Evolutionary conservation across 2,329 filamentous ascomycete species (phyloP).

Genomic region (Colletotrichum sp.): DNA sequence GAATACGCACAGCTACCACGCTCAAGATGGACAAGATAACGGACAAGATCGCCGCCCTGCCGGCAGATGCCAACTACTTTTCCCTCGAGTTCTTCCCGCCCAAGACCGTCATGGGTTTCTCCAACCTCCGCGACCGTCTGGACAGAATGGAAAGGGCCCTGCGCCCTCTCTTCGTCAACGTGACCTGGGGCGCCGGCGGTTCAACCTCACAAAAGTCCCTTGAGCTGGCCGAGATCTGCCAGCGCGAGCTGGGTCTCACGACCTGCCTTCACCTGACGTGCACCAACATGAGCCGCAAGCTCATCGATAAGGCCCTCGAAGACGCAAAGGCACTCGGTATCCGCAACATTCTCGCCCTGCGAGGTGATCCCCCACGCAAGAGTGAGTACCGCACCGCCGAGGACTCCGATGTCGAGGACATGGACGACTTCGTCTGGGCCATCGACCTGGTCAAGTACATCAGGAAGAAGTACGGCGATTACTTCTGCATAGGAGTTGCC

Average conservation of each 20-base stretch:
- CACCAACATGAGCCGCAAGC: constrained; percentile 90
- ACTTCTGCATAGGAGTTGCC: constrained; percentile 95
- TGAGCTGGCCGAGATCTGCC: constrained; percentile 93
- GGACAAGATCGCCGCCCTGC: constrained; percentile 91
- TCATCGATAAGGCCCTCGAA: constrained; percentile 88
- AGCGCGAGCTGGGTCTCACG: constrained; percentile 88
- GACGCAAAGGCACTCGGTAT: constrained; percentile 91
- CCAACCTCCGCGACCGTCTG: constrained; percentile 90
- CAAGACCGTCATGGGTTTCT: constrained; percentile 94
- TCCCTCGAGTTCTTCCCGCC: constrained; percentile 99
- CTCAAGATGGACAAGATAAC: constrained; percentile 82
- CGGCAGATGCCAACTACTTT: constrained; percentile 83
- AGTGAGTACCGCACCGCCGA: constrained; percentile 81
- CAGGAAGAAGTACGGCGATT: constrained; percentile 82
- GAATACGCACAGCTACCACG: neutral
- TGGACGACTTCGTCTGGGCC: constrained; percentile 86
- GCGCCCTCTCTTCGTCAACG: constrained; percentile 91
- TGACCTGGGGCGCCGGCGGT: constrained; percentile 97
- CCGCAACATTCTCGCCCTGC: constrained; percentile 88
- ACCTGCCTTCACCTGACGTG: constrained; percentile 97
- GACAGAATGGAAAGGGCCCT: constrained; percentile 94
- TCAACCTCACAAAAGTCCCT: constrained; percentile 90
- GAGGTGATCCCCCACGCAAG: constrained; percentile 88
- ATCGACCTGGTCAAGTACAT: constrained; percentile 92
- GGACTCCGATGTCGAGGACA: constrained; percentile 63